phyloP scores from a whole-genome alignment of 129 eudicot species.

The Flaveria sonorensis region DNA sequence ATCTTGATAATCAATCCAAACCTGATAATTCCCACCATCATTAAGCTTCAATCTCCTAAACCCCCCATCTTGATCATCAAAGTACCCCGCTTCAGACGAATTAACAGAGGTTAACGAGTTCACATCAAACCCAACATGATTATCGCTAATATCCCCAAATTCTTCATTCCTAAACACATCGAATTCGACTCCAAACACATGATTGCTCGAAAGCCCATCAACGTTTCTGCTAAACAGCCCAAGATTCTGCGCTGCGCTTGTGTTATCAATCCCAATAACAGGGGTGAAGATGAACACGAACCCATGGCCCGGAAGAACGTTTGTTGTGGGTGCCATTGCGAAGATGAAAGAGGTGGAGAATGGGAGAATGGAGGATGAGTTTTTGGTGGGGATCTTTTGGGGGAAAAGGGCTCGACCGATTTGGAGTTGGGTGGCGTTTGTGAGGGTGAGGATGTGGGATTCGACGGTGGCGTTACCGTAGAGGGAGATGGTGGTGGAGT shows the following conservation, averaged over 20 bases:
- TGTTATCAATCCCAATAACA: constrained; percentile 39
- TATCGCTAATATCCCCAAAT: constrained; percentile 50
- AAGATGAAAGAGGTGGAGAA: constrained; percentile 76
- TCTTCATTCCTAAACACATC: constrained; percentile 66
- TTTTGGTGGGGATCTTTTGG: constrained; percentile 45
- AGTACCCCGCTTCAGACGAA: constrained; percentile 57
- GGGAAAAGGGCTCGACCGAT: constrained; percentile 73
- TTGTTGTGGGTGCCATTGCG: constrained; percentile 59
- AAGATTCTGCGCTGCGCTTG: constrained; percentile 55
- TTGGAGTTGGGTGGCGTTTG: constrained; percentile 41
- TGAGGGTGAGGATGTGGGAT: constrained; percentile 53
- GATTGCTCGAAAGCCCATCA: constrained; percentile 49
- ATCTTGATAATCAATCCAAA: constrained; percentile 75
- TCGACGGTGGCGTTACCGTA: constrained; percentile 69
- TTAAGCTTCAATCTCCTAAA: constrained; percentile 43
- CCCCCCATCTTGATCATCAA: constrained; percentile 26
- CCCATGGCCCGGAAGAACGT: constrained; percentile 60
- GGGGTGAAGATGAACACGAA: constrained; percentile 64
- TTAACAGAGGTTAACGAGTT: constrained; percentile 55
- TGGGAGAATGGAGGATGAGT: constrained; percentile 44
- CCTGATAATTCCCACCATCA: constrained; percentile 53
- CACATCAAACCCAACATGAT: constrained; percentile 73
- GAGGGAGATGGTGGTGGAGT: constrained; percentile 48
- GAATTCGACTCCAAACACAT: constrained; percentile 69
- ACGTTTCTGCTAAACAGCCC: constrained; percentile 57